Conservation (phyloP, 768 basidiomycete species). For the Boletus coccyginus region DNA sequence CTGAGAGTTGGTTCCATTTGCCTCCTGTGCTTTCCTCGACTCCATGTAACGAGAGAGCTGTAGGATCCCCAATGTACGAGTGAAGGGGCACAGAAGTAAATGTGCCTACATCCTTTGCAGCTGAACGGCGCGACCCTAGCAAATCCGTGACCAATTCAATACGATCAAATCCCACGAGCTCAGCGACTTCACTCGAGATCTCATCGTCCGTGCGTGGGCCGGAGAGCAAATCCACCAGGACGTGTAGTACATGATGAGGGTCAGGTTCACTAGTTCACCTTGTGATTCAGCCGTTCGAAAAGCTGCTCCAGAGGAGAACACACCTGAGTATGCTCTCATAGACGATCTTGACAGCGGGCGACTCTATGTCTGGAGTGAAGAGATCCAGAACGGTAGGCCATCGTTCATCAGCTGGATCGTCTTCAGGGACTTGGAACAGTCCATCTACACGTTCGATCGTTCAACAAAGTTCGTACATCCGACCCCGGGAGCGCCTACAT, state of each 20-base stretch:
- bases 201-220: constrained; percentile 58
- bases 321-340: constrained; percentile 17
- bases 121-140: constrained; percentile 49
- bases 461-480: constrained; percentile 1
- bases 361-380: constrained; percentile 13
- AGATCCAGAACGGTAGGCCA: constrained; percentile 35
- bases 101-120: constrained; percentile 48
- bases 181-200: constrained; percentile 74
- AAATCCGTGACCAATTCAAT: constrained; percentile 77
- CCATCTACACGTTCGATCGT: constrained; percentile 12
- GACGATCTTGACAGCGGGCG: neutral
- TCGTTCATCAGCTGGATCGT: constrained; percentile 14
- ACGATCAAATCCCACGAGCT: constrained; percentile 80
- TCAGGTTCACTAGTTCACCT: constrained; percentile 13
- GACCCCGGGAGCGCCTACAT: neutral
- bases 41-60: constrained; percentile 18
- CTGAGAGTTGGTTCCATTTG: neutral
- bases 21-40: neutral
- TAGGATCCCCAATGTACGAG: neutral
- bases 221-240: constrained; percentile 41
- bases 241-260: constrained; percentile 6
- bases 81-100: neutral
- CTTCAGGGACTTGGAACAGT: constrained; percentile 4
- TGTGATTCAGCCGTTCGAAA: constrained; percentile 2
- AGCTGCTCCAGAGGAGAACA: neutral